A percentile compares a stretch with the other conserved stretches of the same genome.
Evolutionary conservation across 306 rosid species (phyloP).

Genomic region (Psophocarpus tetragonolobus): DNA sequence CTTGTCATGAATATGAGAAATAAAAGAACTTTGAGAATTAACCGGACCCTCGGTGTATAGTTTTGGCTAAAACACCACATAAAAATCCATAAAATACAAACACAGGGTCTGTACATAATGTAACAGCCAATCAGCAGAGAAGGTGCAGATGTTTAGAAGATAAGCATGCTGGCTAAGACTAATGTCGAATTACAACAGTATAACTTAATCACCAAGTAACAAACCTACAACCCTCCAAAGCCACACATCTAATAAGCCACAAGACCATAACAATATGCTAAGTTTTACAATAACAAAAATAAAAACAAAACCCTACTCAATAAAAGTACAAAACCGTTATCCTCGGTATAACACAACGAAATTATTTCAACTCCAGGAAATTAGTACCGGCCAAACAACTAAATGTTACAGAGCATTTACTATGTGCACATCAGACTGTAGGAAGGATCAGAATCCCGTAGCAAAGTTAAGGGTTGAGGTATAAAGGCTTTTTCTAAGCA

Average conservation of each 20-base stretch:
- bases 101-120: constrained; percentile 41
- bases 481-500: constrained; percentile 24
- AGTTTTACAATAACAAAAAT: constrained; percentile 30
- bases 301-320: constrained; percentile 37
- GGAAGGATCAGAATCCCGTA: constrained; percentile 47
- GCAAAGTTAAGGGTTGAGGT: constrained; percentile 36
- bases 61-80: constrained; percentile 7
- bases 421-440: constrained; percentile 62
- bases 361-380: constrained; percentile 37
- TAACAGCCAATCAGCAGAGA: constrained; percentile 29
- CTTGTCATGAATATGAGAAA: neutral
- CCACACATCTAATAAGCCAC: constrained; percentile 35
- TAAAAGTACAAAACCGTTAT: constrained; percentile 27
- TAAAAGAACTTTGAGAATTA: neutral
- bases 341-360: constrained; percentile 30
- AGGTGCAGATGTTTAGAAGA: constrained; percentile 29
- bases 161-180: constrained; percentile 12
- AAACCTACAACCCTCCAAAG: constrained; percentile 32
- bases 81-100: constrained; percentile 33
- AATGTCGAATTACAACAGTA: constrained; percentile 23
- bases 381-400: constrained; percentile 23
- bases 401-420: constrained; percentile 49
- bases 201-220: constrained; percentile 6
- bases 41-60: neutral
- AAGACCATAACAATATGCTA: constrained; percentile 19